A percentile compares a stretch with the other conserved stretches of the same genome.
These are phyloP conservation scores for Eruca vesicaria DNA, from an alignment of 441 rosid species.

Conservation along the genomic window DNA sequence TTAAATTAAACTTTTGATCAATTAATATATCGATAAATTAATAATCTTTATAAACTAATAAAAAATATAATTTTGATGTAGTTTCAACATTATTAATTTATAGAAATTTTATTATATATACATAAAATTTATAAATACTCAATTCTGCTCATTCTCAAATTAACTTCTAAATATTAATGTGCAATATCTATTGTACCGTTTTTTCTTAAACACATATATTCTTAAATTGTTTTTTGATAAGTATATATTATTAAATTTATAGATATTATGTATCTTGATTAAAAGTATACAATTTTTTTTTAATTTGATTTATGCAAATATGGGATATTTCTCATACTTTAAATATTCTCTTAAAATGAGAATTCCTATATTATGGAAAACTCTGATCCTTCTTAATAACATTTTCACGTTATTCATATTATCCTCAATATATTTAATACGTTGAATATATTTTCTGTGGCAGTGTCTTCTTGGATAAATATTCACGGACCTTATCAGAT, in stretches of 20 bases:
- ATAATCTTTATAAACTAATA: too few relatives aligned
- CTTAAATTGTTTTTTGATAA: too few relatives aligned
- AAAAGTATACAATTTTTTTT: background rate
- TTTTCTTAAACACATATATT: too few relatives aligned
- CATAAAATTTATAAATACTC: background rate
- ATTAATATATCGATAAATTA: too few relatives aligned
- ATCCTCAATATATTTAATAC: background rate
- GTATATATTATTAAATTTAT: background rate
- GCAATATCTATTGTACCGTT: too few relatives aligned
- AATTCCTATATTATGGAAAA: background rate
- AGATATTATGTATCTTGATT: background rate
- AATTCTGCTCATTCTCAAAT: background rate
- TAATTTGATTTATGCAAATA: background rate
- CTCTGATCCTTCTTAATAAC: background rate
- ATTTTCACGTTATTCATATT: background rate
- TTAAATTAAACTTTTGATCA: too few relatives aligned
- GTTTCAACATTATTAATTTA: too few relatives aligned
- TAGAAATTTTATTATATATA: too few relatives aligned
- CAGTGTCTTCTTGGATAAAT: slow-evolving; percentile 15
- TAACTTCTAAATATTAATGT: background rate
- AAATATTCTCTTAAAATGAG: background rate
- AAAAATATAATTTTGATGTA: too few relatives aligned
- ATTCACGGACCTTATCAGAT: slow-evolving; percentile 29
- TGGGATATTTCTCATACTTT: background rate
- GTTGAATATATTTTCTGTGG: slow-evolving; percentile 15